Evolutionary conservation across 176 grass and related monocot genomes (phyloP).

Genomic region (Stipa capillata): DNA sequence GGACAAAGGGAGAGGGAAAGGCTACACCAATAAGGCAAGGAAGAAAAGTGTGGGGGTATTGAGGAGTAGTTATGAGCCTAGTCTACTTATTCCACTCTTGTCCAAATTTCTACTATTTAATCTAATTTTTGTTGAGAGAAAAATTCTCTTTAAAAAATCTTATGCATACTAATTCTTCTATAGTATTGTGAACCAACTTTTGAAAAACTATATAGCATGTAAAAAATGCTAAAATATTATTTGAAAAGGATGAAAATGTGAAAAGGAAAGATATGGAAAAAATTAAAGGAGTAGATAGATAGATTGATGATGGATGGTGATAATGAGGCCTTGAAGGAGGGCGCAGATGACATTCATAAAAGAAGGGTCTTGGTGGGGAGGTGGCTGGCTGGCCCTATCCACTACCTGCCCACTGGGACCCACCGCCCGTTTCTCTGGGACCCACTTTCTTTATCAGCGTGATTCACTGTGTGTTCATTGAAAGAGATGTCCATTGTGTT

Average conservation of each 20-base stretch:
- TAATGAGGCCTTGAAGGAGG: neutral
- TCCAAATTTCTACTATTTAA: neutral
- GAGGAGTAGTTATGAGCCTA: neutral
- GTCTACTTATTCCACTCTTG: neutral
- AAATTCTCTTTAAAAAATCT: neutral
- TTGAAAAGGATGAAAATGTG: neutral
- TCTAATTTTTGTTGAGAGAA: neutral
- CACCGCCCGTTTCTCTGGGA: neutral
- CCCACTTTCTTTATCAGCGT: conserved; percentile 1
- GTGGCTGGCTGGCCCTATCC: conserved; percentile 29
- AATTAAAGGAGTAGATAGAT: neutral
- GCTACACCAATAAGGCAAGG: conserved; percentile 16
- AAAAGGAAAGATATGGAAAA: neutral
- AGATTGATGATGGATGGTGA: conserved; percentile 24
- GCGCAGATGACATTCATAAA: conserved; percentile 2
- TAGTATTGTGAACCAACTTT: neutral
- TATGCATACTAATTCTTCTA: neutral
- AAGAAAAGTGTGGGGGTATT: neutral
- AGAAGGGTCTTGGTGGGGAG: neutral
- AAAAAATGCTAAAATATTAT: neutral
- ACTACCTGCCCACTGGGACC: conserved; percentile 18
- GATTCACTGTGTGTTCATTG: conserved; percentile 2
- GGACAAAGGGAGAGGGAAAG: conserved; percentile 32
- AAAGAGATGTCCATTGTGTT: neutral
- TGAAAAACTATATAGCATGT: neutral